Evolutionary conservation across 2,329 filamentous ascomycete species (phyloP), one percentile per base, ranked within the genome.

Genomic region (Ophiostoma tasmaniense): DNA sequence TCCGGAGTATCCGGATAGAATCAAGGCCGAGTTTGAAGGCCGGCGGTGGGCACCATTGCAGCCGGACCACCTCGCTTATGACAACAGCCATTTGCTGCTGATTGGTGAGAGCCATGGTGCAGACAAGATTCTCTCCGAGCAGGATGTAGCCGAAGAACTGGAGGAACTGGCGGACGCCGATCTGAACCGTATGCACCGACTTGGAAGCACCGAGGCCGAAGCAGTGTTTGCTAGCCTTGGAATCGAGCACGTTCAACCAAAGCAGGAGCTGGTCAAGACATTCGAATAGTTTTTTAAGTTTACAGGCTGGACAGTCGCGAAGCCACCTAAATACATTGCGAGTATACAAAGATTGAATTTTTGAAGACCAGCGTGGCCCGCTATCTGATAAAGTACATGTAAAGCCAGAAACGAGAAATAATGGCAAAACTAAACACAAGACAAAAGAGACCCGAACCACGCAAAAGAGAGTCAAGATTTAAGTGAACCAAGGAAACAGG

Each of bases 161-260:
- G 87, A 93, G 76, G 86, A 89, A 75, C 79, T 96, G 1, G 90
- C 92, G 76, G 83, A 89, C 14, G 91, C 94, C 75, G 90, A 95
- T 73, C 82, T 89, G 71, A 79, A 88, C 69, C 83, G 91, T 7
- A 87, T 92, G 76, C 81, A 81, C 70, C 74, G 77, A 8, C 74
- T 87, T n/a, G 78, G 79, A 30, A 77, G 78, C 1, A 80, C 84
- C 64, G 80, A 84, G 62, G 80, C 82, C 4, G 76, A 73, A 20
- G 77, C 80, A 22, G 80, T 84, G 55, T 85, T 81, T 75, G 76
- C 78, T 0, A 81, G 84, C 67, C 76, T 90, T 45, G 74, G 80
- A 50, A 77, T 75, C n/a, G 66, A 42, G 13, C 39, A 68, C 37
- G 37, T 66, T 13, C 11, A 66, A 28, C 37, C 50, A 17, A 62